Conservation (phyloP, 805 yeast genomes). For the Sugiyamaella qingdaonensis region DNA sequence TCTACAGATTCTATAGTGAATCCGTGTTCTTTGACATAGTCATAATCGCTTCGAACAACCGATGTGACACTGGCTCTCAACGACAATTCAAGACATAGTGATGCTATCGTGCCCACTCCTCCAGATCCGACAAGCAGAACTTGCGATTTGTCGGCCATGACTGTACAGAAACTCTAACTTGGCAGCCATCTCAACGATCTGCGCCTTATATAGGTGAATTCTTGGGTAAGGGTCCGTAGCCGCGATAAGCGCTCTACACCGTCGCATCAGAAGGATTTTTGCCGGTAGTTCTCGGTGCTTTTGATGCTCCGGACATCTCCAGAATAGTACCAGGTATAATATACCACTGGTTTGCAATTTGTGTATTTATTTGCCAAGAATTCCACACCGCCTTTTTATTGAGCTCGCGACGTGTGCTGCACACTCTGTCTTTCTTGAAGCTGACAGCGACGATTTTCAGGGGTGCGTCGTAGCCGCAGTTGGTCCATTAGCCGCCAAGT, state of each 20-base stretch:
- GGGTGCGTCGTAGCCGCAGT: neutral
- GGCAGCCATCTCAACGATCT: no score
- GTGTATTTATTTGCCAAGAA: no score
- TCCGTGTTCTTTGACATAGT: constrained; percentile 48
- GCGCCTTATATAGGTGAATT: no score
- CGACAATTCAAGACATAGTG: constrained; percentile 52
- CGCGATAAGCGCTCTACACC: neutral
- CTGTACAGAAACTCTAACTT: neutral
- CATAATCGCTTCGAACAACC: constrained; percentile 64
- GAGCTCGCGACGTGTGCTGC: no score
- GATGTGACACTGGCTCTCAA: constrained; percentile 52
- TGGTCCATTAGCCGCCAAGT: no score
- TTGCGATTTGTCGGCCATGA: neutral
- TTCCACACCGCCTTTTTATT: no score
- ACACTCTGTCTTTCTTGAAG: neutral
- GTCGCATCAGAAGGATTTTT: no score
- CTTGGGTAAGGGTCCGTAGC: neutral
- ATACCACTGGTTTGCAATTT: no score
- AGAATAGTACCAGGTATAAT: no score
- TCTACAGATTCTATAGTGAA: constrained; percentile 57
- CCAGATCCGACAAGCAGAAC: constrained; percentile 70
- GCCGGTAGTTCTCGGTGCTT: no score
- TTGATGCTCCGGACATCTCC: no score
- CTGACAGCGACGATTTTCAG: constrained; percentile 4
- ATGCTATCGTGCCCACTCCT: constrained; percentile 79